Conservation (phyloP, 2,329 filamentous ascomycete genomes). For the Ceratocystis destructans region DNA sequence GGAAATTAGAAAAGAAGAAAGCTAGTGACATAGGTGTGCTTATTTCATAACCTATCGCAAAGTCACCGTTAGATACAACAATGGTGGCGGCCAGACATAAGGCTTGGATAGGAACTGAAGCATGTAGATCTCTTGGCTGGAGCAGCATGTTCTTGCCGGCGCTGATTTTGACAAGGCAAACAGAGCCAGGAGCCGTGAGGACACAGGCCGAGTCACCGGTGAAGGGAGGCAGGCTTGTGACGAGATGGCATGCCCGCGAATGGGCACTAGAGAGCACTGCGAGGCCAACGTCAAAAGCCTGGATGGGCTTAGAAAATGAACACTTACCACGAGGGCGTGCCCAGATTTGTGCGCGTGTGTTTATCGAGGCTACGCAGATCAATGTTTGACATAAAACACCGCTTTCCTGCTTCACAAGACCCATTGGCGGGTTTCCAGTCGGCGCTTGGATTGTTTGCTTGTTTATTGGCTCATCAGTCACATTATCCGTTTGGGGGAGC, state of each 20-base stretch:
- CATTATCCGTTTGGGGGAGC: background rate
- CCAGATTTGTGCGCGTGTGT: background rate
- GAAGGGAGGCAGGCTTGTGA: background rate
- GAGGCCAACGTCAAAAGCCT: too few relatives aligned
- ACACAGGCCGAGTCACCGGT: background rate
- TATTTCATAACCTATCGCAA: background rate
- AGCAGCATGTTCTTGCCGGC: background rate
- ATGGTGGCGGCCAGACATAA: background rate
- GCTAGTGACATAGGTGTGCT: background rate
- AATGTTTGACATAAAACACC: conserved; percentile 2
- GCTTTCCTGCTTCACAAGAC: background rate
- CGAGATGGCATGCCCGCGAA: too few relatives aligned
- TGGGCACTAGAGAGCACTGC: too few relatives aligned
- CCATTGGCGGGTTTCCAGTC: background rate
- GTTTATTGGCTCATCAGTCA: background rate
- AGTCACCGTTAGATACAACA: background rate
- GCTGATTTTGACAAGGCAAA: background rate
- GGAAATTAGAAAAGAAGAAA: background rate
- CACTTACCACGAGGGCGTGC: too few relatives aligned
- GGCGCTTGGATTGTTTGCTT: conserved; percentile 1
- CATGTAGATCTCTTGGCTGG: conserved; percentile 5
- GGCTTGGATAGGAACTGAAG: conserved; percentile 7
- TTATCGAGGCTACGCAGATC: background rate
- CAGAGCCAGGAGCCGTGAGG: background rate
- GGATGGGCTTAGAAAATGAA: too few relatives aligned